These are phyloP conservation scores for Cryptococcus floricola DNA, from an alignment of 1,284 basidiomycete genomes.

Conservation along the genomic window DNA sequence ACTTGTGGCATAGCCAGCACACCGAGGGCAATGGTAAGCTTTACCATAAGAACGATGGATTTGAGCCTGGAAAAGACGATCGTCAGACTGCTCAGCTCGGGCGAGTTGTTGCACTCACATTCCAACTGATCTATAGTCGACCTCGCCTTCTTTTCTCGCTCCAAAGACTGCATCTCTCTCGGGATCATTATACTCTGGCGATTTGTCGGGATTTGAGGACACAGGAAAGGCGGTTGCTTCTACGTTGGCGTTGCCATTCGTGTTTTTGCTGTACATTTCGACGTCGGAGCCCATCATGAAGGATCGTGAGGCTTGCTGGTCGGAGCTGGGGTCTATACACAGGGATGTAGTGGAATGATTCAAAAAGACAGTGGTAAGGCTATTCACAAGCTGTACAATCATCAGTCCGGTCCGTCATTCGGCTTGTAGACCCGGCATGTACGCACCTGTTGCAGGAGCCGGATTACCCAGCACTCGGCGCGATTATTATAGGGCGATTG, in stretches of 20 bases:
- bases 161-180: conserved; percentile 36
- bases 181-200: conserved; percentile 12
- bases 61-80: conserved; percentile 23
- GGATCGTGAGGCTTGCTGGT: too few relatives aligned
- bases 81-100: background rate
- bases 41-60: conserved; percentile 34
- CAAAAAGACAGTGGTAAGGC: too few relatives aligned
- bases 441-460: too few relatives aligned
- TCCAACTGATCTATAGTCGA: conserved; percentile 36
- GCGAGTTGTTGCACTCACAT: conserved; percentile 22
- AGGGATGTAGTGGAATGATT: too few relatives aligned
- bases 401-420: too few relatives aligned
- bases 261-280: background rate
- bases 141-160: conserved; percentile 27
- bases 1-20: conserved; percentile 33
- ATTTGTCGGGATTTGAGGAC: background rate
- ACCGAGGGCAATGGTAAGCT: conserved; percentile 38
- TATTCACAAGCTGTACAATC: too few relatives aligned
- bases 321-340: too few relatives aligned
- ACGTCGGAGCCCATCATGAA: background rate
- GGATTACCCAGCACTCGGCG: too few relatives aligned
- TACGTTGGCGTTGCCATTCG: background rate
- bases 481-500: too few relatives aligned
- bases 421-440: too few relatives aligned
- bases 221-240: background rate